Conservation (phyloP, 768 basidiomycete genomes). For the Botryobasidium botryosum region DNA sequence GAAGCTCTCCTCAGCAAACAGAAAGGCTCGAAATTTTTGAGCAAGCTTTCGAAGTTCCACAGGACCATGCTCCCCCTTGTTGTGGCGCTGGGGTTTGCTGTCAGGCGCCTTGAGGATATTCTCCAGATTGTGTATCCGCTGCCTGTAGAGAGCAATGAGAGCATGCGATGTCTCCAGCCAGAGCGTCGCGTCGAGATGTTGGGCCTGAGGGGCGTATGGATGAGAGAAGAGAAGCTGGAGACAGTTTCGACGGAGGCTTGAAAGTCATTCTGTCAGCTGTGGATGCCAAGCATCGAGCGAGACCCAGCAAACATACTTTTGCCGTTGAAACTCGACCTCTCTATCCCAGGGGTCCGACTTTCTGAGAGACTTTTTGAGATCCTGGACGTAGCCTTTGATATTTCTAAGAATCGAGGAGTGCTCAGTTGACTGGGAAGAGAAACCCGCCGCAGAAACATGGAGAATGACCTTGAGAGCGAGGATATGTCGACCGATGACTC, state of each 20-base stretch:
- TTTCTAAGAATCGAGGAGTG: no score
- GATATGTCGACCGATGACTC: no score
- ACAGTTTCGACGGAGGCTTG: conserved; percentile 53
- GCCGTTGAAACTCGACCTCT: conserved; percentile 73
- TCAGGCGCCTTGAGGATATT: neutral
- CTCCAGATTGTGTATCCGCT: conserved; percentile 30
- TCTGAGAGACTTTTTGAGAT: conserved; percentile 5
- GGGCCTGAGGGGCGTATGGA: conserved; percentile 53
- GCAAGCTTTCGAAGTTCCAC: conserved; percentile 78
- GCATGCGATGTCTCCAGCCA: conserved; percentile 90
- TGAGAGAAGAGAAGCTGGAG: conserved; percentile 50
- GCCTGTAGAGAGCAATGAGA: conserved; percentile 71
- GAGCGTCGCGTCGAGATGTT: conserved; percentile 65
- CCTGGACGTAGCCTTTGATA: conserved; percentile 6
- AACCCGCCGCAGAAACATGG: no score
- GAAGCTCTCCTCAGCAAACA: conserved; percentile 81
- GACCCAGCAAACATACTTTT: conserved; percentile 41
- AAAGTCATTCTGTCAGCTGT: conserved; percentile 3
- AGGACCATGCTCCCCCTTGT: conserved; percentile 27
- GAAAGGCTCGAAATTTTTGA: conserved; percentile 77
- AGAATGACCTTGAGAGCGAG: no score
- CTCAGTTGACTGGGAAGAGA: no score
- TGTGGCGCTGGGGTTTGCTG: neutral
- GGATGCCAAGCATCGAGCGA: conserved; percentile 4
- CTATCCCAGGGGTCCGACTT: conserved; percentile 49